Percentiles rank a stretch among this genome's conserved stretches.
phyloP scores from a whole-genome alignment of 2,329 filamentous ascomycete species.

The Venturia effusa region DNA sequence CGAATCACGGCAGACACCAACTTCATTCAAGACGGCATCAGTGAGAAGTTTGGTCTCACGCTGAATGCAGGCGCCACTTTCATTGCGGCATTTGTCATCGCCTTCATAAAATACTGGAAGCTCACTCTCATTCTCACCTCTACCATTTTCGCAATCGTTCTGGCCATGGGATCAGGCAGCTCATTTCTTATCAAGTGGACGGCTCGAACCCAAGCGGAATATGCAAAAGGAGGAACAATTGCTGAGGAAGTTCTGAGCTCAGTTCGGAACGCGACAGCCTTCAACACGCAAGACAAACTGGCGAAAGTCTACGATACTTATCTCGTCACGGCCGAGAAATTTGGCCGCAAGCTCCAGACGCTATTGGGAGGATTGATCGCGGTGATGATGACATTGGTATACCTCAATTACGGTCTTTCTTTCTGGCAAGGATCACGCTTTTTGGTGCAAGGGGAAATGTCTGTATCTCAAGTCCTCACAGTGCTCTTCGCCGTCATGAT shows the following conservation, averaged over 20 bases:
- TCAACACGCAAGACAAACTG: constrained; percentile 87
- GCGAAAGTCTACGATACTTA: constrained; percentile 74
- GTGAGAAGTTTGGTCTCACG: constrained; percentile 75
- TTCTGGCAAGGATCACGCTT: constrained; percentile 28
- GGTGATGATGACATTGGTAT: constrained; percentile 72
- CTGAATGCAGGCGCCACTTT: constrained; percentile 72
- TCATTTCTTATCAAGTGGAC: constrained; percentile 70
- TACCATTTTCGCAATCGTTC: constrained; percentile 67
- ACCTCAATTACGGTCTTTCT: constrained; percentile 57
- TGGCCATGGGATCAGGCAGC: constrained; percentile 65
- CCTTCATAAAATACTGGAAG: constrained; percentile 87
- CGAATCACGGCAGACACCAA: constrained; percentile 92
- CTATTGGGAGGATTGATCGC: constrained; percentile 69
- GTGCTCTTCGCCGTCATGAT: constrained; percentile 89
- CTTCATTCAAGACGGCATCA: constrained; percentile 85
- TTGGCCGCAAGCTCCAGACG: constrained; percentile 65
- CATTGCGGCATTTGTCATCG: constrained; percentile 78
- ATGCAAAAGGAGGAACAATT: constrained; percentile 74
- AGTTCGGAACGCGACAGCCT: constrained; percentile 83
- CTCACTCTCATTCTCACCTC: constrained; percentile 78
- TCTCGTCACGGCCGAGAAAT: constrained; percentile 60
- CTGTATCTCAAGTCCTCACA: constrained; percentile 63
- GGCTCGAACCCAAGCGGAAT: constrained; percentile 66
- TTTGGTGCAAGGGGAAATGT: constrained; percentile 37
- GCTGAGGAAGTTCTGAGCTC: constrained; percentile 93